phyloP scores from a whole-genome alignment of 306 rosid genomes.

The Vigna radiata region DNA sequence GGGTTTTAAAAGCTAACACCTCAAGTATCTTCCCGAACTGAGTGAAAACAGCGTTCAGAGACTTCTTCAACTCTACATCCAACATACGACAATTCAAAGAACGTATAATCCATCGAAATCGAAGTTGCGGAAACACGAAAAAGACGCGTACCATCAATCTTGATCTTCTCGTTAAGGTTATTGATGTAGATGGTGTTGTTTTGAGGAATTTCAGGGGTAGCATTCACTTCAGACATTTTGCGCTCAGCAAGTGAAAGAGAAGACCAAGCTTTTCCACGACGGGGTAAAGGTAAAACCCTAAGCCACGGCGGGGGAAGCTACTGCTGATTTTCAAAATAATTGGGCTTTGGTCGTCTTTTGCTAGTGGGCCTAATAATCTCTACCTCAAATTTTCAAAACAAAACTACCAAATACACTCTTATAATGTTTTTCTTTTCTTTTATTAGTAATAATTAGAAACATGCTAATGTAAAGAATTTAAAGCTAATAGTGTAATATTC shows the following conservation, averaged over 20 bases:
- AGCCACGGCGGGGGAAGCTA: conserved; percentile 43
- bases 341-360: conserved; percentile 21
- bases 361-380: neutral
- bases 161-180: conserved; percentile 94
- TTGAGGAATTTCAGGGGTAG: conserved; percentile 56
- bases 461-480: too few species aligned
- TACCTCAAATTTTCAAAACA: neutral
- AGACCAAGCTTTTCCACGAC: conserved; percentile 31
- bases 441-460: too few species aligned
- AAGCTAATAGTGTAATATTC: too few species aligned
- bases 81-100: neutral
- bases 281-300: conserved; percentile 35
- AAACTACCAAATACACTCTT: too few species aligned
- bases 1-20: conserved; percentile 85
- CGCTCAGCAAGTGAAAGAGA: neutral
- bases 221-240: conserved; percentile 72
- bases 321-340: neutral
- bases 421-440: too few species aligned
- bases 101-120: neutral
- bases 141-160: conserved; percentile 70
- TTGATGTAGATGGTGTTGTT: conserved; percentile 93
- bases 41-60: conserved; percentile 84
- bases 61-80: conserved; percentile 84
- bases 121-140: neutral
- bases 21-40: conserved; percentile 98